Percentiles rank a stretch among this genome's conserved stretches.
These are phyloP conservation scores for Leccinum imitatum DNA, from an alignment of 768 basidiomycete species.

Conservation along the genomic window DNA sequence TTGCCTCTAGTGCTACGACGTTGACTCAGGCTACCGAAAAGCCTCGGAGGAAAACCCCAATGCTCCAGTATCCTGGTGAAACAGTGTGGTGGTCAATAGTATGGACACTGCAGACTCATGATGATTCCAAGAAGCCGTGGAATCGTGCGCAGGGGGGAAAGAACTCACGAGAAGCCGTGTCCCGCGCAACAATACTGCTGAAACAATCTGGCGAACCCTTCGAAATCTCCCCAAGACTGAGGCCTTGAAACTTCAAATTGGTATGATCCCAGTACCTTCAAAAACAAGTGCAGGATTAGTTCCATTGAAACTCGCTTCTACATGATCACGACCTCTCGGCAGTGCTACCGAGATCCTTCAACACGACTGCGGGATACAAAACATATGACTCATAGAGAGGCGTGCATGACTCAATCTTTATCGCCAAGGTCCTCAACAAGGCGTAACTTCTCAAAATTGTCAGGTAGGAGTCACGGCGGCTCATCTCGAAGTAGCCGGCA, in stretches of 20 bases:
- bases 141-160: no score
- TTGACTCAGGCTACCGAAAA: neutral
- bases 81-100: neutral
- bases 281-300: neutral
- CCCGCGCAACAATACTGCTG: no score
- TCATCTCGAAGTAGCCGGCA: neutral
- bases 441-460: neutral
- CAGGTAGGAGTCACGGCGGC: neutral
- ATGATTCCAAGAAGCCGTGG: neutral
- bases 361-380: neutral
- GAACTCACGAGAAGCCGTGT: no score
- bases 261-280: neutral
- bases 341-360: neutral
- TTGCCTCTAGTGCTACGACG: no score
- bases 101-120: neutral
- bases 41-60: neutral
- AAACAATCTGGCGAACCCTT: no score
- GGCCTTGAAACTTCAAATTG: neutral
- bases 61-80: neutral
- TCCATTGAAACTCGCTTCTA: neutral
- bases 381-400: neutral
- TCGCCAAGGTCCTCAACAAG: neutral
- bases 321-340: neutral
- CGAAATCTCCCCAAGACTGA: neutral
- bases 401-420: neutral